phyloP scores from a whole-genome alignment of 2,329 filamentous ascomycete genomes.

The Kalmusia sp. region DNA sequence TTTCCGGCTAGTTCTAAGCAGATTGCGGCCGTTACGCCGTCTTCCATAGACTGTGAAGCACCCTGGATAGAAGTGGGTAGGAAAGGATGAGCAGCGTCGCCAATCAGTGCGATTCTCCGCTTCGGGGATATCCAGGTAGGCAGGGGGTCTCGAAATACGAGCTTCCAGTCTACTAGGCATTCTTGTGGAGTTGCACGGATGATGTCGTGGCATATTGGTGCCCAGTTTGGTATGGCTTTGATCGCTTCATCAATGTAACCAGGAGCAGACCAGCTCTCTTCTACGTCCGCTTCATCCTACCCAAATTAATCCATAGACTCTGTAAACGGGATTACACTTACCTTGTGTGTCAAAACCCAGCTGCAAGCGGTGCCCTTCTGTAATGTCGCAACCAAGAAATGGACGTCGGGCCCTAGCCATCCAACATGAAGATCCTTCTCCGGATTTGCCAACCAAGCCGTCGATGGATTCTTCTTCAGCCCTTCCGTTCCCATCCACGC shows the following conservation, averaged over 20 bases:
- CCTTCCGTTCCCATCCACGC: conserved; percentile 46
- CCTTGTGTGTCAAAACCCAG: conserved; percentile 39
- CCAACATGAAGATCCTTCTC: conserved; percentile 35
- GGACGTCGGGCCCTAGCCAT: conserved; percentile 39
- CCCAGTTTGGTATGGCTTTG: conserved; percentile 24
- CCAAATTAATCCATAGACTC: background rate
- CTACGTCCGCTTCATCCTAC: conserved; percentile 42
- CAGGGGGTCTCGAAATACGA: conserved; percentile 60
- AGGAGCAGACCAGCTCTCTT: conserved; percentile 33
- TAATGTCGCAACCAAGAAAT: conserved; percentile 39
- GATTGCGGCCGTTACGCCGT: conserved; percentile 36
- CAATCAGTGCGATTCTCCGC: conserved; percentile 56
- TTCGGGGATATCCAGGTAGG: conserved; percentile 57
- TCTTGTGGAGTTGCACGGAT: conserved; percentile 35
- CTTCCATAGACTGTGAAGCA: conserved; percentile 61
- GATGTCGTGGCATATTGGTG: conserved; percentile 28
- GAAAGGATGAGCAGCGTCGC: conserved; percentile 61
- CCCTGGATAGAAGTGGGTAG: conserved; percentile 61
- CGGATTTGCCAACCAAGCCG: conserved; percentile 38
- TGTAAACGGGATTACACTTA: background rate
- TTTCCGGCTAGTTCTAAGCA: conserved; percentile 28
- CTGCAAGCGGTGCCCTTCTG: conserved; percentile 36
- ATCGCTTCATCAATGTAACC: conserved; percentile 30
- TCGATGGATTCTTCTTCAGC: conserved; percentile 35
- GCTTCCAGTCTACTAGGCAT: conserved; percentile 58